These are phyloP conservation scores for Porcisia deanei DNA, from an alignment of 208 protist species.

Conservation along the genomic window DNA sequence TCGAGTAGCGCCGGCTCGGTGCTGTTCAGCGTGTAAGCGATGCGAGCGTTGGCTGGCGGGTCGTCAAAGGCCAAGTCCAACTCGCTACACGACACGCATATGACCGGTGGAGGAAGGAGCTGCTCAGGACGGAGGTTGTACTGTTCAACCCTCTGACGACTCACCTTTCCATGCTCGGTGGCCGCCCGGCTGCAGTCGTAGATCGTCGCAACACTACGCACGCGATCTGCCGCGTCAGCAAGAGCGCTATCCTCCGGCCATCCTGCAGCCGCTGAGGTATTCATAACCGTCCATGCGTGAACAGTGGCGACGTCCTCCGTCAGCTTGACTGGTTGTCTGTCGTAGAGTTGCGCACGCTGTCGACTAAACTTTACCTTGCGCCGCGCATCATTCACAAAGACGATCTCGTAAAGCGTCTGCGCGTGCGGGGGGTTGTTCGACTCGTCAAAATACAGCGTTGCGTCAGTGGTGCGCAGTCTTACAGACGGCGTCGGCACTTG, in stretches of 20 bases:
- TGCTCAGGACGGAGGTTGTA: slow-evolving; percentile 22
- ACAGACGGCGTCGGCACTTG: slow-evolving; percentile 56
- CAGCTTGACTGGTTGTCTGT: slow-evolving; percentile 49
- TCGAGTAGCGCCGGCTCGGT: slow-evolving; percentile 66
- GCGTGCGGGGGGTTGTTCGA: slow-evolving; percentile 51
- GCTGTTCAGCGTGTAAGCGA: slow-evolving; percentile 82
- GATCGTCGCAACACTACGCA: slow-evolving; percentile 65
- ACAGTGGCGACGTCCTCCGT: slow-evolving; percentile 64
- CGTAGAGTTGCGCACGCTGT: slow-evolving; percentile 42
- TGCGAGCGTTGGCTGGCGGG: slow-evolving; percentile 53
- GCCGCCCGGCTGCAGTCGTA: slow-evolving; percentile 67
- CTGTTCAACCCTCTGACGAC: slow-evolving; percentile 29
- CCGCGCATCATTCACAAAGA: slow-evolving; percentile 56
- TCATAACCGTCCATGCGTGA: slow-evolving; percentile 74
- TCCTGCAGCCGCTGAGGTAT: slow-evolving; percentile 7
- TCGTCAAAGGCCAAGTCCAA: slow-evolving; percentile 78
- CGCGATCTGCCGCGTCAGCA: slow-evolving; percentile 11
- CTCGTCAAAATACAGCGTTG: slow-evolving; percentile 84
- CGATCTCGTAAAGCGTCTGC: slow-evolving; percentile 69
- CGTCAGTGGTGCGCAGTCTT: slow-evolving; percentile 46
- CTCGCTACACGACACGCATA: slow-evolving; percentile 76
- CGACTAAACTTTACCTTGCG: slow-evolving; percentile 65
- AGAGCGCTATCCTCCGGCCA: background rate
- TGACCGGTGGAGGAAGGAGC: slow-evolving; percentile 67
- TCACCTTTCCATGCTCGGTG: slow-evolving; percentile 39